Base-by-base conservation (phyloP, 1,284 basidiomycete species). In the Naganishia albida region DNA sequence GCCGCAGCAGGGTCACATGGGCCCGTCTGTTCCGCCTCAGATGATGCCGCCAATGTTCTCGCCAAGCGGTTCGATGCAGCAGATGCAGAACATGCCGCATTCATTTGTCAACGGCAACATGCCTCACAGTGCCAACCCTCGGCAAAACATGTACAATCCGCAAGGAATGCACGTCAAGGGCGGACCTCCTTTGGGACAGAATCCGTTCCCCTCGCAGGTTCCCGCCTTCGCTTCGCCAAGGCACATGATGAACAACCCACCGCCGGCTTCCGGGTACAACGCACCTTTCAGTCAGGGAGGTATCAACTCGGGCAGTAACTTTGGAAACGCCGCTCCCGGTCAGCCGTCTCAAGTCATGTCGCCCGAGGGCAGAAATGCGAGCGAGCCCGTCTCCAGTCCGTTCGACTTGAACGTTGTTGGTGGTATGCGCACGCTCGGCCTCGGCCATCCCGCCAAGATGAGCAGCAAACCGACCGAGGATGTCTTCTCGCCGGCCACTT, bases 121-220 rank as follows among this genome's bases (percentile, higher is more conserved):
- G 51, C 40, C 50, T 20, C 44, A 49, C 12, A 34, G n/a, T 8
- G 57, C 23, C 26, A 60, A 49, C 48, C 28, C 44, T 6, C 28
- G 60, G 18, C 60, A 63, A 15, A 63, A 60, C 57, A 40, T 60
- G 57, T 60, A 43, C n/a, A 59, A 43, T 25, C 55, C 46, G 34
- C 48, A 56, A 44, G 50, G 40, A 12, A 54, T 62, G 59, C 64
- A 59, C 13, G 46, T 56, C 48, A 60, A 46, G 20, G 49, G 55
- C n/a, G 56, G 38, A 0, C 55, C 63, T 1, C 28, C 57, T 48
- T 38, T 53, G 16, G 55, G 44, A 18, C 59, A 59, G 34, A 66
- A 52, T 53, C 57, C 64, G 6, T 66, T 66, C 64, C 64, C 64
- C 3, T 54, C 57, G 8, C 64, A 66, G 48, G 59, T 66, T n/a